These are phyloP conservation scores for Erigeron canadensis DNA, from an alignment of 129 eudicot genomes.

Conservation along the genomic window DNA sequence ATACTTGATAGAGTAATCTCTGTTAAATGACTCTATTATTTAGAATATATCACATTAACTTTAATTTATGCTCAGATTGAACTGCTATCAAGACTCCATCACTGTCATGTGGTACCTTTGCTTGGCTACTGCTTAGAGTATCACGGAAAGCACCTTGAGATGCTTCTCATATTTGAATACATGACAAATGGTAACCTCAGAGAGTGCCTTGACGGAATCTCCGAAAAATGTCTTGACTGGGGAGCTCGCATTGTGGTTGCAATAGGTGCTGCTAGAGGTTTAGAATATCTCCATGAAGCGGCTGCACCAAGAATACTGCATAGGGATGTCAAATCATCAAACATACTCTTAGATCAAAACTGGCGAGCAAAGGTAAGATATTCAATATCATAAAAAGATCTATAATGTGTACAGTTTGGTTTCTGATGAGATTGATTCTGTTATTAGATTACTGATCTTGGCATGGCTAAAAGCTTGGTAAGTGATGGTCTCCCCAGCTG, in stretches of 20 bases:
- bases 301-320: conserved; percentile 95
- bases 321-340: conserved; percentile 93
- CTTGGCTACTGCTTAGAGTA: conserved; percentile 78
- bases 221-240: conserved; percentile 74
- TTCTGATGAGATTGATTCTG: conserved; percentile 12
- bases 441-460: conserved; percentile 83
- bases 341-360: conserved; percentile 82
- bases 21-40: neutral
- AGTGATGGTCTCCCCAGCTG: conserved; percentile 73
- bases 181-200: conserved; percentile 78
- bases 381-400: neutral
- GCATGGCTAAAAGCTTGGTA: conserved; percentile 89
- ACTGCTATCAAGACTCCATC: conserved; percentile 83
- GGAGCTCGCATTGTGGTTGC: conserved; percentile 74
- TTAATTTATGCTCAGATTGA: conserved; percentile 55
- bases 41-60: neutral
- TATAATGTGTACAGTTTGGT: neutral
- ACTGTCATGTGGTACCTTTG: conserved; percentile 89
- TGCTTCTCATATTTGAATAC: conserved; percentile 78
- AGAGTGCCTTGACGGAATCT: conserved; percentile 67
- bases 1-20: neutral
- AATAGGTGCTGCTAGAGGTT: conserved; percentile 96
- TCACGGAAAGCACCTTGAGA: conserved; percentile 65
- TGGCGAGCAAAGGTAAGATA: conserved; percentile 83
- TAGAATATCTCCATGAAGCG: conserved; percentile 97